A percentile compares a stretch with the other conserved stretches of the same genome.
These are phyloP conservation scores for Cytospora leucostoma DNA, from an alignment of 2,329 filamentous ascomycete species.

Conservation along the genomic window DNA sequence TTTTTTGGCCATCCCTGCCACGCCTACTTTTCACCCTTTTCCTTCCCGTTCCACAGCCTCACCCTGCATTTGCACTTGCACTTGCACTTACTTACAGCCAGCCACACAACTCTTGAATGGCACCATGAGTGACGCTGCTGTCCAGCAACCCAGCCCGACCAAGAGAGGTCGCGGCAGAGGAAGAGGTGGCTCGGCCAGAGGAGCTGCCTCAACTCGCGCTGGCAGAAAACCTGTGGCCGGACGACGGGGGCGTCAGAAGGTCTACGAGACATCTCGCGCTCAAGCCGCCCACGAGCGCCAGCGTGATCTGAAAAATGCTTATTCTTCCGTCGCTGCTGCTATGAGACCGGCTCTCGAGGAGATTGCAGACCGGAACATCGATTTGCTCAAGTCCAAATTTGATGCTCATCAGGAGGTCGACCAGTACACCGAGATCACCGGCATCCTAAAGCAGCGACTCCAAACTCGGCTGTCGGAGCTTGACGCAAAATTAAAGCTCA, in stretches of 20 bases:
- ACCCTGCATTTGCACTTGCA: constrained; percentile 20
- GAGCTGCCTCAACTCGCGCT: constrained; percentile 25
- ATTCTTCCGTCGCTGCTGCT: constrained; percentile 61
- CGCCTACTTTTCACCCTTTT: constrained; percentile 14
- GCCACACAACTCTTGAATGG: constrained; percentile 25
- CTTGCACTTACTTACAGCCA: not conserved
- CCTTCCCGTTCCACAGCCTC: constrained; percentile 6
- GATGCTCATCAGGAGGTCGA: constrained; percentile 53
- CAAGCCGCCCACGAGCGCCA: constrained; percentile 65
- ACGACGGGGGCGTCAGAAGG: constrained; percentile 54
- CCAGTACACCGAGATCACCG: constrained; percentile 54
- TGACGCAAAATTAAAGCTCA: constrained; percentile 29
- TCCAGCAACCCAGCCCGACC: constrained; percentile 28
- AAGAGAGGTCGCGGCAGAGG: constrained; percentile 27
- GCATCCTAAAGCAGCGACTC: constrained; percentile 52
- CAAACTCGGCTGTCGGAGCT: constrained; percentile 33
- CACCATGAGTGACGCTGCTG: constrained; percentile 28
- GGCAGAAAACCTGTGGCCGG: constrained; percentile 24
- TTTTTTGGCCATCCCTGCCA: constrained; percentile 13
- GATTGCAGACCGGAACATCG: constrained; percentile 61
- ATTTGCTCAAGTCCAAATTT: constrained; percentile 57
- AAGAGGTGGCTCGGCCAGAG: constrained; percentile 18
- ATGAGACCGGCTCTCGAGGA: constrained; percentile 67
- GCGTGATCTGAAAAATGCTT: constrained; percentile 66
- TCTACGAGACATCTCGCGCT: constrained; percentile 54